phyloP scores from a whole-genome alignment of 257 asterid species.

The Gentiana straminea region DNA sequence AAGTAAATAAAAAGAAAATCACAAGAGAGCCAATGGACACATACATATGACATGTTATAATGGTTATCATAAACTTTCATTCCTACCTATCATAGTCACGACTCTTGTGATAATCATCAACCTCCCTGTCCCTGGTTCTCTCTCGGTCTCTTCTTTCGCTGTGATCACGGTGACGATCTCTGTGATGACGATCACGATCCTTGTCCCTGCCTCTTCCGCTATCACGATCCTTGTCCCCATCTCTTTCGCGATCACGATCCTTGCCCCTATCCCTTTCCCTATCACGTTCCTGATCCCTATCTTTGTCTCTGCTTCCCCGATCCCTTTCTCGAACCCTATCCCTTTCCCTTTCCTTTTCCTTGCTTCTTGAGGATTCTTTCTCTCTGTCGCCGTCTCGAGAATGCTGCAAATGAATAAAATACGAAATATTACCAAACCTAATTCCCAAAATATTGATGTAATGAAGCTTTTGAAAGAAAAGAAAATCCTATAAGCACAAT shows the following conservation, averaged over 20 bases:
- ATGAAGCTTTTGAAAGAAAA: not conserved
- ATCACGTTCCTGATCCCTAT: slow-evolving; percentile 21
- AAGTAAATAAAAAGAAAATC: too few relatives aligned
- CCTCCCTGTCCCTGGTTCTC: slow-evolving; percentile 42
- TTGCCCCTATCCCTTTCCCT: slow-evolving; percentile 14
- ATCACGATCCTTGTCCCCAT: not conserved
- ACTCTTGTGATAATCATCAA: slow-evolving; percentile 41
- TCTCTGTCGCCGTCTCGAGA: slow-evolving; percentile 16
- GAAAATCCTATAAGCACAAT: not conserved
- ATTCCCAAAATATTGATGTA: not conserved
- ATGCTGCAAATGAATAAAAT: slow-evolving; percentile 11
- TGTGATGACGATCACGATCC: too few relatives aligned
- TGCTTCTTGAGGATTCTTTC: slow-evolving; percentile 29
- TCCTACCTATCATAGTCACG: slow-evolving; percentile 71
- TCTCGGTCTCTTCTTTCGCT: slow-evolving; percentile 62
- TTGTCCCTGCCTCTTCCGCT: too few relatives aligned
- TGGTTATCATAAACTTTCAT: not conserved
- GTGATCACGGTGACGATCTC: slow-evolving; percentile 57
- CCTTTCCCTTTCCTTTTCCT: slow-evolving; percentile 15
- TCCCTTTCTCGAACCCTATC: slow-evolving; percentile 27
- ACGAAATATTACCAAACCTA: not conserved
- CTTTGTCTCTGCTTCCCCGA: slow-evolving; percentile 10
- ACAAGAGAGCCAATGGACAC: too few relatives aligned
- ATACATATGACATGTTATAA: too few relatives aligned
- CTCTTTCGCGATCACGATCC: slow-evolving; percentile 26